Base-by-base conservation (phyloP, 2,329 filamentous ascomycete genomes). In the Talaromyces sp. region DNA sequence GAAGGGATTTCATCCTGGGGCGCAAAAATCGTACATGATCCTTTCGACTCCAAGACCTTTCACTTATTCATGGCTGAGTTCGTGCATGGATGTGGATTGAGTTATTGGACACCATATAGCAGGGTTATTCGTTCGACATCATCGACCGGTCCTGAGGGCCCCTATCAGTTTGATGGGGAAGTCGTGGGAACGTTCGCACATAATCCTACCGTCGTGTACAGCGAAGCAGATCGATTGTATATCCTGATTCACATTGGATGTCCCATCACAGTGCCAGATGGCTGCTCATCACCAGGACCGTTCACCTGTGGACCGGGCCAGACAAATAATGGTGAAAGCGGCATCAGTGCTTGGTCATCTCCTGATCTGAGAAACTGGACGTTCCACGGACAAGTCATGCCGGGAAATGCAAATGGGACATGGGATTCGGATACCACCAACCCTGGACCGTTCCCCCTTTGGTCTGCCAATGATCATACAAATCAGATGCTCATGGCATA, bases 21-120 rank as follows among this genome's bases (percentile, higher is more conserved):
- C 14, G 80, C 79, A 0, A 76, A 77, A 13, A 81, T 84, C 39
- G 61, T 84, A 0, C 80, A 79, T 45, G 83, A 84, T 59, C 79
- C 72, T 0, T 16, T 69, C 0, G 74, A 83, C 14, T 67, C 67
- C 0, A 61, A 63, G 0, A 71, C 82, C 0, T 82, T 83, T 59
- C 82, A 84, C 60, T 76, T 84, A 0, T 73, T 84, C 52, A 75
- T 76, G 1, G 78, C 81, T 0, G 80, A 84, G 58, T 82, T 84
- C 64, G 73, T 75, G 0, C 74, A 79, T 60, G 80, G 79, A 7
- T 84, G 82, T 60, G 81, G 81, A 0, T 73, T 84, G 1, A 71
- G 71, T 6, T 81, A 79, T n/a, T 84, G 83, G 82, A 74, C 77
- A 11, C 82, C 81, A 0, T 81, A 79, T 60, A 81, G 78, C 19